Evolutionary conservation across 148 eudicot species (phyloP).

Genomic region (Euryodendron excelsum): DNA sequence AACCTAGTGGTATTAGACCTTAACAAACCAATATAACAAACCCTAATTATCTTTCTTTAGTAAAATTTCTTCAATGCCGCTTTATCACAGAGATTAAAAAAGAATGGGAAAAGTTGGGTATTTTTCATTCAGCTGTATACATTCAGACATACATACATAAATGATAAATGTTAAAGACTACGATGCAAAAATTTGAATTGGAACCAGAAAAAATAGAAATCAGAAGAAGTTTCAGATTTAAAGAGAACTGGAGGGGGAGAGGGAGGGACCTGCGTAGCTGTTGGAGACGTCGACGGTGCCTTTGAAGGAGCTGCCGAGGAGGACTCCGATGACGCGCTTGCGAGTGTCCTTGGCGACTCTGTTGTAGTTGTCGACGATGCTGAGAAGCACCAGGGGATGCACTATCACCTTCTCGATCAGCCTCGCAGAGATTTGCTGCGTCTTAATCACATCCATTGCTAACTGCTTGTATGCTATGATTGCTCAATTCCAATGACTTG

Average conservation of each 20-base stretch:
- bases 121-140: too few relatives aligned
- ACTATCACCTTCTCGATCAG: slow-evolving; percentile 85
- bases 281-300: slow-evolving; percentile 87
- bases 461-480: background rate
- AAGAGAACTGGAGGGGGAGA: background rate
- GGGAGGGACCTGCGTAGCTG: slow-evolving; percentile 85
- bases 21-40: too few relatives aligned
- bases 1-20: too few relatives aligned
- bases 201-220: background rate
- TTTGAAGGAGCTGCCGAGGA: slow-evolving; percentile 67
- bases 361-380: slow-evolving; percentile 92
- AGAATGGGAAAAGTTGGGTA: too few relatives aligned
- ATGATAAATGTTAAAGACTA: too few relatives aligned
- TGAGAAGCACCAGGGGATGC: slow-evolving; percentile 80
- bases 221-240: background rate
- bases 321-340: slow-evolving; percentile 85
- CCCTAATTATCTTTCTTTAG: too few relatives aligned
- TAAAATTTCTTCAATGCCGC: too few relatives aligned
- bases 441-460: slow-evolving; percentile 79
- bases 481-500: too few relatives aligned
- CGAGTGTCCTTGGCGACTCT: slow-evolving; percentile 84
- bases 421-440: slow-evolving; percentile 72
- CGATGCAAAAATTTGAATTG: background rate
- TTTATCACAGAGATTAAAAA: too few relatives aligned
- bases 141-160: too few relatives aligned